Base-by-base conservation (phyloP, 2,329 filamentous ascomycete genomes). In the Hyphodiscus sp. region DNA sequence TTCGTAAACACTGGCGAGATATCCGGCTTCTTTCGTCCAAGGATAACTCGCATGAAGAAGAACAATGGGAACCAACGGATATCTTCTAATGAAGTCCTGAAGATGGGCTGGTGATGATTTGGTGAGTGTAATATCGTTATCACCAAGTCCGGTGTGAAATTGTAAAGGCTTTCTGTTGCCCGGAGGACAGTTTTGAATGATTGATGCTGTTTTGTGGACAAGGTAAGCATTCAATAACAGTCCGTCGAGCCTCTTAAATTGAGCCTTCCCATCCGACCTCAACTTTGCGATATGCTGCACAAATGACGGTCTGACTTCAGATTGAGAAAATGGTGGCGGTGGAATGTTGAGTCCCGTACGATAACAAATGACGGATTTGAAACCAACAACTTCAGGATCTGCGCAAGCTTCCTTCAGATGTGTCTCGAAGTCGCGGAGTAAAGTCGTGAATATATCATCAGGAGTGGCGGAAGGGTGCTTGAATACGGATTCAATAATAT, bases 351-450 rank as follows among this genome's bases (percentile, higher is more conserved):
- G 74, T 0, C 89, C 89, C 0, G 84, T 88, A 15, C 89, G 79
- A 67, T 94, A 94, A 70, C 89, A 92, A 52, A 95, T 81, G 47
- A 91, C 82, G 1, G 84, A 88, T 69, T 95, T 94, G 77, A 95
- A 95, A 1, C 80, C 89, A 1, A 82, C 87, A 1, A 95, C 83
- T 18, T 84, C 77, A 0, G 79, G 72, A 63, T 94, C 84, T 0
- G 75, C 71, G 23, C 91, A 74, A 2, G 81, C 77, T 1, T 74
- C 69, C 11, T 71, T 65, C 38, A 94, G 83, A 20, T 74, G 69
- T n/a, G 65, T 60, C 10, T 71, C 66, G 47, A 74, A 74, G 13
- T 69, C 65, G 1, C 67, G 62, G 11, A 75, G 68, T 29, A 74
- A 68, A 45, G 59, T 29, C 63, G 65, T 1, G 71, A 64, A 68